Evolutionary conservation across 2,329 filamentous ascomycete genomes (phyloP).

Genomic region (Onygena corvina): DNA sequence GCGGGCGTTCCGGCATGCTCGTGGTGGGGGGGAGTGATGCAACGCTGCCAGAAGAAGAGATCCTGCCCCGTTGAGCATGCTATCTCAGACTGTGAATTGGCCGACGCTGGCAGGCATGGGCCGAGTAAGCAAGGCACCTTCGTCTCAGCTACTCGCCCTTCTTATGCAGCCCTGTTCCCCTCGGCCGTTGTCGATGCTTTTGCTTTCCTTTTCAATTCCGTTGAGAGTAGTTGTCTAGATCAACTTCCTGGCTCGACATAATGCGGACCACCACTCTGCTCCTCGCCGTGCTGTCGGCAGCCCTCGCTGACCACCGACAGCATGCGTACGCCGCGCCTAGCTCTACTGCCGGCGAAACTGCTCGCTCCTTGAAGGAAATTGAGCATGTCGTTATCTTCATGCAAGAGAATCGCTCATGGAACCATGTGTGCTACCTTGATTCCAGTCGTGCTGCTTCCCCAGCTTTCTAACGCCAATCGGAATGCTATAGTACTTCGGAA

Average conservation of each 20-base stretch:
- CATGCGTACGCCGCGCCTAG: not conserved
- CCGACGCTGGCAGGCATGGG: not conserved
- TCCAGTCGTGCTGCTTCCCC: not conserved
- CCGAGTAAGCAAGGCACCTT: not conserved
- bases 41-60: not conserved
- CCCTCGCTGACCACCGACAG: slow-evolving; percentile 10
- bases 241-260: not conserved
- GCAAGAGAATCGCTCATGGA: slow-evolving; percentile 40
- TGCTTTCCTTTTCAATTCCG: too few species aligned
- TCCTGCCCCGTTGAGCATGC: not conserved
- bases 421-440: slow-evolving; percentile 21
- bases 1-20: not conserved
- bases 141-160: not conserved
- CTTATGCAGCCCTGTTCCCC: too few species aligned
- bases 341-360: slow-evolving; percentile 15
- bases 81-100: not conserved
- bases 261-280: slow-evolving; percentile 7
- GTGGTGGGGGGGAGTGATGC: not conserved
- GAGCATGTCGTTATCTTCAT: slow-evolving; percentile 49
- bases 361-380: slow-evolving; percentile 39
- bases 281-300: slow-evolving; percentile 4
- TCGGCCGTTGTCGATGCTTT: too few species aligned
- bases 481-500: slow-evolving; percentile 38
- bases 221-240: too few species aligned
- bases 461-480: not conserved